Conservation (phyloP, 345 rosid species). For the Psidium guajava region DNA sequence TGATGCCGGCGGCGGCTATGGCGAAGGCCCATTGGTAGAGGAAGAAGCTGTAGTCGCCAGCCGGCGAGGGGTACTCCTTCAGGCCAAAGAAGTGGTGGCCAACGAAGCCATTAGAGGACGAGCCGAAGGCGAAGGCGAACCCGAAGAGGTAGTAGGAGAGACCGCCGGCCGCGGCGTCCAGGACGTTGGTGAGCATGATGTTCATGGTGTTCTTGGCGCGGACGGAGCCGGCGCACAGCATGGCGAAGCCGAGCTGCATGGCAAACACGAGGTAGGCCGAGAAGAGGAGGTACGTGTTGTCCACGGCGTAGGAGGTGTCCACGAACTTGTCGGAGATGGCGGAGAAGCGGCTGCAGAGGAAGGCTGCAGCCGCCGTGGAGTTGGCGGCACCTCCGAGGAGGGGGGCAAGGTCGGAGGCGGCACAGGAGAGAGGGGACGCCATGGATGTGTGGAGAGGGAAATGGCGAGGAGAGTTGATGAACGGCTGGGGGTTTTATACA, state of each 20-base stretch:
- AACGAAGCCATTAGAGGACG: constrained; percentile 9
- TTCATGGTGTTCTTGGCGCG: constrained; percentile 17
- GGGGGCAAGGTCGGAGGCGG: constrained; percentile 24
- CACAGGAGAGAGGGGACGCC: constrained; percentile 15
- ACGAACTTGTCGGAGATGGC: constrained; percentile 21
- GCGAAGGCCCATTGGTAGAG: constrained; percentile 70
- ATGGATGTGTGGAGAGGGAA: background rate
- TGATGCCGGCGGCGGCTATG: constrained; percentile 41
- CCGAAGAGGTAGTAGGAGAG: constrained; percentile 12
- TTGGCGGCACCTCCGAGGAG: constrained; percentile 26
- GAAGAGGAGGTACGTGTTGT: constrained; percentile 60
- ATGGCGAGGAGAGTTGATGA: background rate
- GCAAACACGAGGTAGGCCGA: constrained; percentile 65
- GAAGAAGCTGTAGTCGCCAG: constrained; percentile 38
- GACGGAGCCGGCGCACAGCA: constrained; percentile 18
- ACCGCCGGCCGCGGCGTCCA: constrained; percentile 12
- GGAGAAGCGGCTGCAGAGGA: constrained; percentile 28
- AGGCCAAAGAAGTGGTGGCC: constrained; percentile 14
- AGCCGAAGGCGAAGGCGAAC: constrained; percentile 9
- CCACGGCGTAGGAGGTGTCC: constrained; percentile 37
- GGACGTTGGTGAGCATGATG: constrained; percentile 17
- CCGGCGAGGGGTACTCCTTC: constrained; percentile 3
- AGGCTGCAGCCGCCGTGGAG: constrained; percentile 31
- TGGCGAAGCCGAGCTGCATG: constrained; percentile 43
- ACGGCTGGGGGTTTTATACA: background rate